Evolutionary conservation across 768 basidiomycete genomes (phyloP).

Genomic region (Leucosporidium scottii): DNA sequence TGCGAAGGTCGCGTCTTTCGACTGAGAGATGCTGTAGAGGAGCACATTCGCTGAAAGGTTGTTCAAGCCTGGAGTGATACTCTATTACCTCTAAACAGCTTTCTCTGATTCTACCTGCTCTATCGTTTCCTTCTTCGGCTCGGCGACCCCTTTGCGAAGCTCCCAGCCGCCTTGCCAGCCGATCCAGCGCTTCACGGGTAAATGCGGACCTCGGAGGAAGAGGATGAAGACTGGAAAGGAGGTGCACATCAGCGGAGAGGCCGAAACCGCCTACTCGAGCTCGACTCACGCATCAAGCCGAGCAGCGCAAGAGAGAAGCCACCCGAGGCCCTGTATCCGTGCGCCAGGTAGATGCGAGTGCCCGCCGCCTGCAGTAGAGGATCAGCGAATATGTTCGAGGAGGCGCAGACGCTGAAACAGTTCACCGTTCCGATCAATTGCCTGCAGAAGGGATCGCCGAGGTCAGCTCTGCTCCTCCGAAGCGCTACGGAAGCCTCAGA

Average conservation of each 20-base stretch:
- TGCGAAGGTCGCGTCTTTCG: no score
- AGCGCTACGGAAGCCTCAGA: no score
- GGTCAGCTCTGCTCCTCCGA: constrained; percentile 51
- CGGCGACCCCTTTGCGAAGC: not conserved
- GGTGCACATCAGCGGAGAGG: not conserved
- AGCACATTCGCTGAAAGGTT: no score
- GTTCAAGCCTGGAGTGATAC: no score
- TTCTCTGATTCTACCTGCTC: not conserved
- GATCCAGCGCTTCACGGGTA: constrained; percentile 1
- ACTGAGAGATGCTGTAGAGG: no score
- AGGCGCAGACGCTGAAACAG: no score
- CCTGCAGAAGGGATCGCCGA: no score
- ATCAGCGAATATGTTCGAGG: no score
- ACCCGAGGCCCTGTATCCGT: constrained; percentile 66
- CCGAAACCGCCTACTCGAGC: constrained; percentile 8
- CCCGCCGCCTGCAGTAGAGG: constrained; percentile 49
- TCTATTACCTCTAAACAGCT: no score
- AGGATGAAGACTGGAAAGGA: constrained; percentile 2
- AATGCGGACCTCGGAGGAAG: constrained; percentile 5
- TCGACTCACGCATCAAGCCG: constrained; percentile 24
- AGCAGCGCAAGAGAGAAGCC: constrained; percentile 56
- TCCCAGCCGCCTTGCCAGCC: constrained; percentile 22
- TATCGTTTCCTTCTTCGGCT: not conserved
- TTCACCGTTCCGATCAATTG: no score
- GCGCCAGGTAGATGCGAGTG: constrained; percentile 58